These are phyloP conservation scores for Globisporangium spiculum DNA, from an alignment of 352 stramenopile genomes.

Conservation along the genomic window DNA sequence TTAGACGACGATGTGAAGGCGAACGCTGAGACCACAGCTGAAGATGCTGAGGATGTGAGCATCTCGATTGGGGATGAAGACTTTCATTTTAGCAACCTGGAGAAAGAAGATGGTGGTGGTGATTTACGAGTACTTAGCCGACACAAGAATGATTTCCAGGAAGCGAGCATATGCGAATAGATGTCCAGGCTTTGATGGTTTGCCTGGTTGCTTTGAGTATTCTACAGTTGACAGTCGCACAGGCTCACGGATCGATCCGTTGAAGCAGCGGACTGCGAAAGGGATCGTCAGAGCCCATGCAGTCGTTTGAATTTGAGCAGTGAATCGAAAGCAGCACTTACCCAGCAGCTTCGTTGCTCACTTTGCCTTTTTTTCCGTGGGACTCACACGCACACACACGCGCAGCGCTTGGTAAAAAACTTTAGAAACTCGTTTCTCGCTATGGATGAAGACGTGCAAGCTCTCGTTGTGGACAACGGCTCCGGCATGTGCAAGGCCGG, in stretches of 20 bases:
- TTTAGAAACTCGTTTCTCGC: not conserved
- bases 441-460: constrained; percentile 39
- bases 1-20: not conserved
- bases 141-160: not conserved
- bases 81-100: not conserved
- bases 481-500: constrained; percentile 99
- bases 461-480: constrained; percentile 85
- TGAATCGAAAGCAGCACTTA: not conserved
- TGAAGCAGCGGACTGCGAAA: not conserved
- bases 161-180: not conserved
- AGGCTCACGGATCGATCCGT: not conserved
- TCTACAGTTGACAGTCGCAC: not conserved
- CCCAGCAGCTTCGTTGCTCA: not conserved
- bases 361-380: constrained; percentile 2
- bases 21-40: not conserved
- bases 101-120: not conserved
- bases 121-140: not conserved
- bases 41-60: not conserved
- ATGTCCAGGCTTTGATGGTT: not conserved
- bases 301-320: not conserved
- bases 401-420: not conserved
- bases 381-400: not conserved
- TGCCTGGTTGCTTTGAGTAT: not conserved
- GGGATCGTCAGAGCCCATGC: not conserved
- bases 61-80: not conserved